These are phyloP conservation scores for Fistulinella prunicolor DNA, from an alignment of 768 basidiomycete genomes.

Conservation along the genomic window DNA sequence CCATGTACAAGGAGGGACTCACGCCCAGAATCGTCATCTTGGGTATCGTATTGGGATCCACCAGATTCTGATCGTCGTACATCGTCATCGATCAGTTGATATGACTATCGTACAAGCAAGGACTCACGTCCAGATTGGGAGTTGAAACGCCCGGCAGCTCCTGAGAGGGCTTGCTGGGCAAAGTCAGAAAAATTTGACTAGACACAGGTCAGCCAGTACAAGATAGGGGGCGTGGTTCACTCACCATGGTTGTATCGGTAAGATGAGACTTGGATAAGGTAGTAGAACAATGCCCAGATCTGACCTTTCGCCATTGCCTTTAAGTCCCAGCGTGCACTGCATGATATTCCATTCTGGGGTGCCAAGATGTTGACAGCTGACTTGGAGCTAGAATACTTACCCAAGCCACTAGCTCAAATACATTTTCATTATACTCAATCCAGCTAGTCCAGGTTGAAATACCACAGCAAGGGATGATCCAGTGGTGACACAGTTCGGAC, in stretches of 20 bases:
- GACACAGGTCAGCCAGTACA: neutral
- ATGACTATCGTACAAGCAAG: neutral
- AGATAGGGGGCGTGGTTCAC: neutral
- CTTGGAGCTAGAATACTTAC: conserved; percentile 1
- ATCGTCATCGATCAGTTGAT: conserved; percentile 8
- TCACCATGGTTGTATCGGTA: conserved; percentile 23
- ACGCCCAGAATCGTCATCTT: neutral
- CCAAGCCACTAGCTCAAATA: neutral
- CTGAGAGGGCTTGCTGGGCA: conserved; percentile 62
- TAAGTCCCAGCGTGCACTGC: conserved; percentile 11
- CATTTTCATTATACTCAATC: neutral
- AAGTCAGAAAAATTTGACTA: conserved; percentile 68
- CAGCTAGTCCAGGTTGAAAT: neutral
- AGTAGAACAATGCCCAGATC: conserved; percentile 10
- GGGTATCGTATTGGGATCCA: too few relatives aligned
- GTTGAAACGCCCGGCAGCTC: conserved; percentile 35
- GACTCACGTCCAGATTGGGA: conserved; percentile 4
- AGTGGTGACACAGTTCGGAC: neutral
- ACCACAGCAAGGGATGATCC: neutral
- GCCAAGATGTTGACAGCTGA: conserved; percentile 18
- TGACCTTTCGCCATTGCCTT: conserved; percentile 1
- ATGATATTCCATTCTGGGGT: conserved; percentile 22
- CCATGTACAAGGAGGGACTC: neutral
- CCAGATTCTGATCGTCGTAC: too few relatives aligned
- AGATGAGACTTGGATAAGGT: conserved; percentile 5